A percentile compares a stretch with the other conserved stretches of the same genome.
phyloP scores from a whole-genome alignment of 306 rosid species.

The Acacia acuminata region DNA sequence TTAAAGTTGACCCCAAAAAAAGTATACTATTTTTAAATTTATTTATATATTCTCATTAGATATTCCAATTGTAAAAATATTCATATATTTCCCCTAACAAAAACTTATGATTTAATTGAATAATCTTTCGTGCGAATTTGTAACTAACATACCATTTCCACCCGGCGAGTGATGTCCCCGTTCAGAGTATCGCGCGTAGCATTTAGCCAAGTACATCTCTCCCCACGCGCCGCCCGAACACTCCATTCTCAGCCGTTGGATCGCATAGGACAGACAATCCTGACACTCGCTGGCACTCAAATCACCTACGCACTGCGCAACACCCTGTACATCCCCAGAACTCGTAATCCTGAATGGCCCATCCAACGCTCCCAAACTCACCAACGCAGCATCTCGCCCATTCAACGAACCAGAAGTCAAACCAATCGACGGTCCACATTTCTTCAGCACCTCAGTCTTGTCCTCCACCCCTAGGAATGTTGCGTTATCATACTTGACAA shows the following conservation, averaged over 20 bases:
- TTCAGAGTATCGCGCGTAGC: constrained; percentile 76
- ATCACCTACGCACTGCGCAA: constrained; percentile 90
- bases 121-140: neutral
- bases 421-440: constrained; percentile 71
- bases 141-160: constrained; percentile 36
- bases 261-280: constrained; percentile 81
- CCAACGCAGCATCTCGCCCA: constrained; percentile 57
- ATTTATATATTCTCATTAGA: neutral
- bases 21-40: neutral
- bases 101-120: neutral
- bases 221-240: constrained; percentile 72
- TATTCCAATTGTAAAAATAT: neutral
- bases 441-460: constrained; percentile 68
- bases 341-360: constrained; percentile 43
- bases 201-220: constrained; percentile 74
- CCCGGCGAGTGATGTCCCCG: constrained; percentile 48
- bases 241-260: constrained; percentile 70
- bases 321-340: constrained; percentile 45
- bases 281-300: constrained; percentile 74
- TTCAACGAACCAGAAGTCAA: constrained; percentile 55
- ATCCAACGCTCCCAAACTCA: constrained; percentile 43
- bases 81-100: neutral
- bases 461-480: constrained; percentile 81
- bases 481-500: constrained; percentile 74
- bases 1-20: neutral